These are phyloP conservation scores for Balakata baccata DNA, from an alignment of 345 rosid genomes.

Conservation along the genomic window DNA sequence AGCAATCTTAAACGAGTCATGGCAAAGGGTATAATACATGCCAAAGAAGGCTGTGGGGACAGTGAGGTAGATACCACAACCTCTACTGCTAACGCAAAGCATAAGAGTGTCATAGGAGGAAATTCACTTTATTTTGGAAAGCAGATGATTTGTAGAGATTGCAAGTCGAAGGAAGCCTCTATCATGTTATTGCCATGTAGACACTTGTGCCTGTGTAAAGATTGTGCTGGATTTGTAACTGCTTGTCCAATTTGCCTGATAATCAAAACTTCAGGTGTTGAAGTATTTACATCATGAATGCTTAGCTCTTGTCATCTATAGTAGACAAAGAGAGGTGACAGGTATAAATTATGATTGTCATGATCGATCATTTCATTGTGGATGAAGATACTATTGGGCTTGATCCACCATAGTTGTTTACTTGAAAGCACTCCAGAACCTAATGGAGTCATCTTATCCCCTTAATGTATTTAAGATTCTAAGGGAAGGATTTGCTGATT, in stretches of 20 bases:
- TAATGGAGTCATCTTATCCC: neutral
- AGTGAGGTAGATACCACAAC: slow-evolving; percentile 65
- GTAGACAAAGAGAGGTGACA: neutral
- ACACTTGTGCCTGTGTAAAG: slow-evolving; percentile 69
- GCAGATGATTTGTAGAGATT: slow-evolving; percentile 48
- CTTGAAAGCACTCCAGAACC: neutral
- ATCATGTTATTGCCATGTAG: slow-evolving; percentile 63
- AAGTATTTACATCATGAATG: slow-evolving; percentile 36
- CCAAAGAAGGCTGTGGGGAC: slow-evolving; percentile 76
- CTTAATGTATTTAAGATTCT: no score
- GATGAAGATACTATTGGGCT: neutral
- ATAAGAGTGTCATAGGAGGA: slow-evolving; percentile 19
- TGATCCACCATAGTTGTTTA: neutral
- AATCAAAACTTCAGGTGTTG: slow-evolving; percentile 47
- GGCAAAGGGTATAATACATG: slow-evolving; percentile 42
- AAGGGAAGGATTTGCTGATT: no score
- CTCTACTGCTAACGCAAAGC: slow-evolving; percentile 42
- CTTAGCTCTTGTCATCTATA: slow-evolving; percentile 23
- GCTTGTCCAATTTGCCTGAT: slow-evolving; percentile 59
- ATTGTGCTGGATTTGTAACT: slow-evolving; percentile 46
- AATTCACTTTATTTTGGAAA: slow-evolving; percentile 20
- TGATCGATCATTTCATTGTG: neutral
- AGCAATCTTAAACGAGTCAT: slow-evolving; percentile 60
- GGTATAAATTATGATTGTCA: slow-evolving; percentile 12
- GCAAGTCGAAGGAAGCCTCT: slow-evolving; percentile 49